Evolutionary conservation across 768 basidiomycete genomes (phyloP), one percentile per base, ranked within the genome.

Genomic region (Pleurotus ostreatus): DNA sequence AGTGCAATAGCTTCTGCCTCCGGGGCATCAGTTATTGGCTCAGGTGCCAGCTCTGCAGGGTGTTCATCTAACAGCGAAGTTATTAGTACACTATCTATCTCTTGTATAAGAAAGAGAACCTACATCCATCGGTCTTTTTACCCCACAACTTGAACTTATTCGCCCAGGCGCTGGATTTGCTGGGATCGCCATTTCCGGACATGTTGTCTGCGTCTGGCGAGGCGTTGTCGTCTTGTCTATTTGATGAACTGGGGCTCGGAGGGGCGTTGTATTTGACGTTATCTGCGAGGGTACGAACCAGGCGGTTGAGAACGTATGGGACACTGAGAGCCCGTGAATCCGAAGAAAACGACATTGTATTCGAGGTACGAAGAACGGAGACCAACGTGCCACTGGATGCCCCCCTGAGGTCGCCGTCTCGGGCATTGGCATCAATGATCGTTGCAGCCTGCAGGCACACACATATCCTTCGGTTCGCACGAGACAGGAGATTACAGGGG

Each of bases 1-100:
- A 73, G 71, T 4, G 81, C 80, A 16, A 87, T 72, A 1, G 75
- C 73, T 34, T 65, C 63, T 0, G 80, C 70, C 55, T 78, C 79
- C 13, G 51, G 51, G 39, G 39, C 39, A 53, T 53, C 39, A 22
- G 39, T 22, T n/a, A 38, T 52, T 20, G 38, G 13, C n/a, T 49
- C 48, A n/a, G 48, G 48, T 15, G 20, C 16, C n/a, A 34, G n/a
- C 48, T 49, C 30, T 11, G 30, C 7, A 34, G 30, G 30, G 30
- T 34, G 9, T 2, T 34, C 30, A 34, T 34, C 30, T 34, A 34
- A 34, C 30, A 9, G 11, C 11, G 23, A 34, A 34, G 30, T 9
- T 34, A 34, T 34, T 34, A 34, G 8, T 34, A 4, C 8, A 25
- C 23, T 25, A 25, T 34, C 2, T 44, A 8, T 8, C 13, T 20